phyloP scores from a whole-genome alignment of 169 alveolate species.

The Cryptosporidium sp. region DNA sequence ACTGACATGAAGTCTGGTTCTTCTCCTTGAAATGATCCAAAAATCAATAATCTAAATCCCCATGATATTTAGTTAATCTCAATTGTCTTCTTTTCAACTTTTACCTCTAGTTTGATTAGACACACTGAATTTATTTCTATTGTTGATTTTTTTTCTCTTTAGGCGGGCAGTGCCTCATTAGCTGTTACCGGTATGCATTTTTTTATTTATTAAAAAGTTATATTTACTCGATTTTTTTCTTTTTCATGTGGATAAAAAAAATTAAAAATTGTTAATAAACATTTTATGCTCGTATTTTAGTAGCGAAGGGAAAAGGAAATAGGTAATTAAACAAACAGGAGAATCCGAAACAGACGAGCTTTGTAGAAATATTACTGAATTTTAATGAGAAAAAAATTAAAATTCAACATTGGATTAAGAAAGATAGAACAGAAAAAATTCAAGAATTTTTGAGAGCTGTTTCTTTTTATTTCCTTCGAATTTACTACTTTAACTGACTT shows the following conservation, averaged over 20 bases:
- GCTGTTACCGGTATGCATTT: conserved; percentile 1
- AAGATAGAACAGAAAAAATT: not conserved
- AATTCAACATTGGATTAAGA: not conserved
- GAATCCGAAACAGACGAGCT: not conserved
- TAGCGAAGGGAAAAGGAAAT: not conserved
- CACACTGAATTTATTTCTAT: not conserved
- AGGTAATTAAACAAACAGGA: not conserved
- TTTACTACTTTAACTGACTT: not conserved
- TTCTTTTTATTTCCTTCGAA: not conserved
- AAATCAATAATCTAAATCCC: not conserved
- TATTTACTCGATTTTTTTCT: not conserved
- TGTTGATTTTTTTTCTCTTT: not conserved
- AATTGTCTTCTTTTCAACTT: too few relatives aligned
- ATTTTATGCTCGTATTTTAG: not conserved
- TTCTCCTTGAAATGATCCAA: not conserved
- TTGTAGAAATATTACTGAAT: not conserved
- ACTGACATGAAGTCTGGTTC: conserved; percentile 86
- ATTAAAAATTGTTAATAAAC: not conserved
- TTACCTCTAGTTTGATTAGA: not conserved
- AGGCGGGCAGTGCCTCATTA: not conserved
- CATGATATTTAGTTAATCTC: not conserved
- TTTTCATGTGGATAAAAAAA: not conserved
- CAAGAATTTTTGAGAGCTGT: not conserved
- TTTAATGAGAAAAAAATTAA: not conserved
- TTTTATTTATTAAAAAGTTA: not conserved